Percentiles rank a stretch among this genome's conserved stretches.
phyloP scores from a whole-genome alignment of 2,329 filamentous ascomycete genomes.

The Xylaria sp. region DNA sequence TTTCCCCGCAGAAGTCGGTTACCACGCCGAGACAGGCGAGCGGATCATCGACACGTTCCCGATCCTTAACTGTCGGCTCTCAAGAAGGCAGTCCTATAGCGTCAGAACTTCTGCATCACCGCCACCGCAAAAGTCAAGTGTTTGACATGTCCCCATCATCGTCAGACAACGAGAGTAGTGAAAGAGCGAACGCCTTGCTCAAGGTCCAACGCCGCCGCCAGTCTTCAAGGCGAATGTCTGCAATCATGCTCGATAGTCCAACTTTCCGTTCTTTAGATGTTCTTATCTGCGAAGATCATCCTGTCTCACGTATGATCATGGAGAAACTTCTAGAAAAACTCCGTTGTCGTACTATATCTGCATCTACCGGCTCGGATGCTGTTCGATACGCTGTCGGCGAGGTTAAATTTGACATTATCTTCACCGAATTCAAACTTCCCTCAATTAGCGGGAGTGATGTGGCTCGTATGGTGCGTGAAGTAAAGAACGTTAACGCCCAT shows the following conservation, averaged over 20 bases:
- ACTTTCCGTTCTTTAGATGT: slow-evolving; percentile 92
- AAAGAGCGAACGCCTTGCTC: slow-evolving; percentile 87
- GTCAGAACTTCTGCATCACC: slow-evolving; percentile 77
- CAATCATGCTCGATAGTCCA: slow-evolving; percentile 86
- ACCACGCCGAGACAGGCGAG: slow-evolving; percentile 70
- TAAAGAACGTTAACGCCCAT: slow-evolving; percentile 91
- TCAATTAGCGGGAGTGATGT: slow-evolving; percentile 96
- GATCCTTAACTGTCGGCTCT: slow-evolving; percentile 93
- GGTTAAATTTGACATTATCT: slow-evolving; percentile 98
- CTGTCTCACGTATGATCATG: slow-evolving; percentile 98
- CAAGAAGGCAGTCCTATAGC: slow-evolving; percentile 85
- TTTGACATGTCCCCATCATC: slow-evolving; percentile 97
- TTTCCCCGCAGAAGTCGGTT: slow-evolving; percentile 72
- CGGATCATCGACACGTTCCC: slow-evolving; percentile 73
- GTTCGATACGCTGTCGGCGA: slow-evolving; percentile 95
- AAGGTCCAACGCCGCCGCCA: slow-evolving; percentile 94
- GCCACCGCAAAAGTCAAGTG: slow-evolving; percentile 92
- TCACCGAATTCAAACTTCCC: slow-evolving; percentile 95
- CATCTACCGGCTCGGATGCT: slow-evolving; percentile 88
- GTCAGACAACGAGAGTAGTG: slow-evolving; percentile 89
- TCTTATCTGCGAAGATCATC: slow-evolving; percentile 96
- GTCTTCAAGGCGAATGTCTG: slow-evolving; percentile 91
- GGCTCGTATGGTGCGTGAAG: slow-evolving; percentile 96
- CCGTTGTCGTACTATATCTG: slow-evolving; percentile 91
- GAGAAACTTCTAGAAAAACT: slow-evolving; percentile 96